Conservation (phyloP, 2,329 filamentous ascomycete genomes). For the Tolypocladium sp. region DNA sequence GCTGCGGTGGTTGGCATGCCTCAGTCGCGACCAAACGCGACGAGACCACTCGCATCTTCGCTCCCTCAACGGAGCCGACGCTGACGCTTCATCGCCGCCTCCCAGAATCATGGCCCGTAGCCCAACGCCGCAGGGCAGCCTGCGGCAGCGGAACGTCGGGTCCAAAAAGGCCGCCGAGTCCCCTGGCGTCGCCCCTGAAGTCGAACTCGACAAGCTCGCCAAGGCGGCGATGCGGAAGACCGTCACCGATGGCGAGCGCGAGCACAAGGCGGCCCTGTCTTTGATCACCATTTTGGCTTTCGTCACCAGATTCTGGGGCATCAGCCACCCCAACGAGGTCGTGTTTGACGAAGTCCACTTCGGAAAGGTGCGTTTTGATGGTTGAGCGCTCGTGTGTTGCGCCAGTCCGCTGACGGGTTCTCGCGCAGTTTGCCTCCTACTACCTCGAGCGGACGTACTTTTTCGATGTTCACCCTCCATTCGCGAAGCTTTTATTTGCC, state of each 20-base stretch:
- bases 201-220: slow-evolving; percentile 41
- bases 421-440: slow-evolving; percentile 56
- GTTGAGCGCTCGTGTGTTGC: neutral
- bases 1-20: neutral
- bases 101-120: slow-evolving; percentile 34
- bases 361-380: slow-evolving; percentile 66
- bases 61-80: neutral
- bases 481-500: slow-evolving; percentile 95
- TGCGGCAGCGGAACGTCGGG: slow-evolving; percentile 50
- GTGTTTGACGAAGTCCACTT: slow-evolving; percentile 99
- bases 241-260: slow-evolving; percentile 54
- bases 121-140: slow-evolving; percentile 44
- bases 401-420: neutral
- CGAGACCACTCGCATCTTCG: neutral
- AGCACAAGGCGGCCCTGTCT: slow-evolving; percentile 71
- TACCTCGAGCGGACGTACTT: slow-evolving; percentile 98
- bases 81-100: slow-evolving; percentile 11
- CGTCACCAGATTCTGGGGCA: slow-evolving; percentile 89
- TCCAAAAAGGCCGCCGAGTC: slow-evolving; percentile 37
- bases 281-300: slow-evolving; percentile 81
- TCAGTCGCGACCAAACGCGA: neutral
- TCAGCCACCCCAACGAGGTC: slow-evolving; percentile 89
- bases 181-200: slow-evolving; percentile 27
- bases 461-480: slow-evolving; percentile 98
- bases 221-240: slow-evolving; percentile 24